Conservation (phyloP, 2,329 filamentous ascomycete species). For the Huntiella omanensis region DNA sequence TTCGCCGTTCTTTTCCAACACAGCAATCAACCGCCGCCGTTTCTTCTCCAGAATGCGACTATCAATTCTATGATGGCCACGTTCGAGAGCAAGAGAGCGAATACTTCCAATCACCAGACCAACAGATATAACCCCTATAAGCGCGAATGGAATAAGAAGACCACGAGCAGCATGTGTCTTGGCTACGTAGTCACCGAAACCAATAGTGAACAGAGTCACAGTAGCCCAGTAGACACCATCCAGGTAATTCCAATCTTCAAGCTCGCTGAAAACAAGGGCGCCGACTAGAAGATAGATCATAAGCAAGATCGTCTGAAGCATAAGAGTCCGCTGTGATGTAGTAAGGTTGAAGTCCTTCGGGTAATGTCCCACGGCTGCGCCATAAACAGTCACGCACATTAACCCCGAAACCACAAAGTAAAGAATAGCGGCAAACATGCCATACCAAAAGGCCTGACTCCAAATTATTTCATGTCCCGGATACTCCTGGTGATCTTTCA, state of each 20-base stretch:
- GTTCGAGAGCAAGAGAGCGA: slow-evolving; percentile 42
- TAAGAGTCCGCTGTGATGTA: slow-evolving; percentile 66
- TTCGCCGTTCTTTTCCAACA: slow-evolving; percentile 26
- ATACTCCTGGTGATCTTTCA: slow-evolving; percentile 18
- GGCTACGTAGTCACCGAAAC: slow-evolving; percentile 37
- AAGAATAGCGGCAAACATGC: slow-evolving; percentile 56
- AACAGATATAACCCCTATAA: slow-evolving; percentile 67
- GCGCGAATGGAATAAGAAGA: slow-evolving; percentile 65
- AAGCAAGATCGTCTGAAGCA: slow-evolving; percentile 76
- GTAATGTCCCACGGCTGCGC: slow-evolving; percentile 52
- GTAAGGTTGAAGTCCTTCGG: slow-evolving; percentile 61
- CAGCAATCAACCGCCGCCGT: slow-evolving; percentile 28
- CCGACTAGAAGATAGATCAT: slow-evolving; percentile 66
- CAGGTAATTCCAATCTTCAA: slow-evolving; percentile 59
- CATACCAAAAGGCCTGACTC: slow-evolving; percentile 79
- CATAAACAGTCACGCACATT: slow-evolving; percentile 61
- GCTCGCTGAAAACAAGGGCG: slow-evolving; percentile 50
- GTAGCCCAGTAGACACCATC: slow-evolving; percentile 69
- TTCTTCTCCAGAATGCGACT: slow-evolving; percentile 42
- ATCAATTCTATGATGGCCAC: slow-evolving; percentile 33
- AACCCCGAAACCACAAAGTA: slow-evolving; percentile 65
- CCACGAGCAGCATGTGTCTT: slow-evolving; percentile 39
- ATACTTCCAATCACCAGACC: slow-evolving; percentile 72
- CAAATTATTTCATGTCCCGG: slow-evolving; percentile 35
- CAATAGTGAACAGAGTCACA: slow-evolving; percentile 47